Evolutionary conservation across 768 basidiomycete species (phyloP).

Genomic region (Strobilomyces echinocephalus): DNA sequence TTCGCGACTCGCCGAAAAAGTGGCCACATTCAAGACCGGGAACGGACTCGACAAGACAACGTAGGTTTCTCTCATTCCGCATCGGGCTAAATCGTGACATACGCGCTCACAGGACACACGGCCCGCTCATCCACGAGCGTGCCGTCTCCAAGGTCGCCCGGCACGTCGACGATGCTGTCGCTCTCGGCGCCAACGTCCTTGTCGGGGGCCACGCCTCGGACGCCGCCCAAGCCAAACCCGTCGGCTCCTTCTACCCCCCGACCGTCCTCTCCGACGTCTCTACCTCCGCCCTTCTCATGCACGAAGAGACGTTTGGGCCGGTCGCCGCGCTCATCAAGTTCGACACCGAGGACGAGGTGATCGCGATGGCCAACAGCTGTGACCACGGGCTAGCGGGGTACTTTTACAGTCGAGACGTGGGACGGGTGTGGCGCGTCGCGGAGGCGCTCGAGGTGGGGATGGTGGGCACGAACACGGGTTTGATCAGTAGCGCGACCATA

Average conservation of each 20-base stretch:
- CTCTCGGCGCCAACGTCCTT: constrained; percentile 81
- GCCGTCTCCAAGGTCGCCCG: constrained; percentile 80
- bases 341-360: constrained; percentile 89
- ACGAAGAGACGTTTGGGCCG: constrained; percentile 95
- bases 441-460: constrained; percentile 93
- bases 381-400: constrained; percentile 90
- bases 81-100: neutral
- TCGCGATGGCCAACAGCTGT: constrained; percentile 77
- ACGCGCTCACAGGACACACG: constrained; percentile 65
- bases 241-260: constrained; percentile 72
- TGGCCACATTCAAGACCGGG: constrained; percentile 82
- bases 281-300: constrained; percentile 53
- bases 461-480: constrained; percentile 80
- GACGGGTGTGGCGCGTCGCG: constrained; percentile 89
- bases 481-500: constrained; percentile 73
- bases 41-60: constrained; percentile 75
- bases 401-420: constrained; percentile 85
- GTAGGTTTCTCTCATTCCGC: constrained; percentile 38
- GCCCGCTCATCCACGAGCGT: constrained; percentile 85
- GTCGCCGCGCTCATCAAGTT: constrained; percentile 85
- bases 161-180: constrained; percentile 86
- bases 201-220: constrained; percentile 77
- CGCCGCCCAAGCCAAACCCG: constrained; percentile 17
- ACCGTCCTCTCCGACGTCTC: constrained; percentile 89
- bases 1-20: constrained; percentile 75